Base-by-base conservation (phyloP, 768 basidiomycete genomes). In the Clitopilus passeckerianus region DNA sequence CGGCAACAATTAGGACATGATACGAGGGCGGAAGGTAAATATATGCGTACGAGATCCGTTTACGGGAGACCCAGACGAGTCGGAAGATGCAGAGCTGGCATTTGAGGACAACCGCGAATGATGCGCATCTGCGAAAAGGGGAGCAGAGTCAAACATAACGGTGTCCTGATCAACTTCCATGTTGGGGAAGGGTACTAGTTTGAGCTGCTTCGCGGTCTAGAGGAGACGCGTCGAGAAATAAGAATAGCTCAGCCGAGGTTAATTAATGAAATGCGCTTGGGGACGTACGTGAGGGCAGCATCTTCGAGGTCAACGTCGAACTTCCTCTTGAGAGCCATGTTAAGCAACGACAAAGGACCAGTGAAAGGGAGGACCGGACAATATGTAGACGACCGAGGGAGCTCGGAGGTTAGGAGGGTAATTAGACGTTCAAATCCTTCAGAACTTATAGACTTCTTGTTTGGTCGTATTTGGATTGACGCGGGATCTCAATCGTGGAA, bases 311-410 rank as follows among this genome's bases (percentile, higher is more conserved):
- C 87, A 18, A 76, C 64, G 55, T 86, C 83, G 56, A 89, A 77
- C 76, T 93, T 93, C 70, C 91, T 82, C 72, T 93, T 93, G 68
- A 90, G 63, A 43, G 85, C 78, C 89, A 91, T 92, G 56, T 63
- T 62, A 18, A 34, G n/a, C n/a, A 23, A 50, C 46, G 56, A 67
- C 58, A 27, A 63, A 57, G 27, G 58, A 24, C 53, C 37, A 33
- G 53, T 55, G 30, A 57, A 59, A 62, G 50, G 56, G 60, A 59
- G 57, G 57, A 30, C 53, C 34, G 59, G 53, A 57, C 55, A 61
- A 54, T 57, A 60, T 60, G 62, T 37, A 63, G 60, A 57, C 52
- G 57, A 57, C 56, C 58, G 61, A 56, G 41, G 20, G 64, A 60
- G 53, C 60, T 58, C 65, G 62, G 67, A 66, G 65, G 61, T 63